These are phyloP conservation scores for Telopea speciosissima DNA, from an alignment of 177 flowering plant genomes.

Conservation along the genomic window DNA sequence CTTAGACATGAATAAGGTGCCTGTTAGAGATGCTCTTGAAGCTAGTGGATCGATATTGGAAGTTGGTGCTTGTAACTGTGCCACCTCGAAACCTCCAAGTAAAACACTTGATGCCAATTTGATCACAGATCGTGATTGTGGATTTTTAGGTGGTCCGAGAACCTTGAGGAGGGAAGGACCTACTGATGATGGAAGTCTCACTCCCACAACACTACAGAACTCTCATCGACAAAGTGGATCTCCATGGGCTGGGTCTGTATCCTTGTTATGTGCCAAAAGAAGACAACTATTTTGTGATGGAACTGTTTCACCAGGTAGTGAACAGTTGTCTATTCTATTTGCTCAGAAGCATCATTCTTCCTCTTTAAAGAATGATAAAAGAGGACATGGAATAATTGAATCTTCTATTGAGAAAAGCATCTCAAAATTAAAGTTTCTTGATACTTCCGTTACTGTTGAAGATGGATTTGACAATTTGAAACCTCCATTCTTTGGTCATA, in stretches of 20 bases:
- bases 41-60: background rate
- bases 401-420: slow-evolving; percentile 38
- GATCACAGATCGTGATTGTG: background rate
- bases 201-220: background rate
- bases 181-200: background rate
- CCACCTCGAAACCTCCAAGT: background rate
- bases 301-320: background rate
- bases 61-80: background rate
- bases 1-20: background rate
- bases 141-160: background rate
- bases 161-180: background rate
- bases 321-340: background rate
- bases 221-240: background rate
- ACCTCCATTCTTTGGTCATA: slow-evolving; percentile 7
- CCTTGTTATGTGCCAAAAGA: background rate
- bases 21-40: background rate
- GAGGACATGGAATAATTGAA: background rate
- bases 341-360: slow-evolving; percentile 16
- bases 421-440: slow-evolving; percentile 29
- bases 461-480: slow-evolving; percentile 28
- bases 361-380: slow-evolving; percentile 14
- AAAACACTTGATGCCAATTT: background rate
- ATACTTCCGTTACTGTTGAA: slow-evolving; percentile 22
- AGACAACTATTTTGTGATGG: background rate
- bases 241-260: background rate